Percentiles rank a stretch among this genome's conserved stretches.
Conservation (phyloP, 768 basidiomycete species). For the Kockovaella imperatae region DNA sequence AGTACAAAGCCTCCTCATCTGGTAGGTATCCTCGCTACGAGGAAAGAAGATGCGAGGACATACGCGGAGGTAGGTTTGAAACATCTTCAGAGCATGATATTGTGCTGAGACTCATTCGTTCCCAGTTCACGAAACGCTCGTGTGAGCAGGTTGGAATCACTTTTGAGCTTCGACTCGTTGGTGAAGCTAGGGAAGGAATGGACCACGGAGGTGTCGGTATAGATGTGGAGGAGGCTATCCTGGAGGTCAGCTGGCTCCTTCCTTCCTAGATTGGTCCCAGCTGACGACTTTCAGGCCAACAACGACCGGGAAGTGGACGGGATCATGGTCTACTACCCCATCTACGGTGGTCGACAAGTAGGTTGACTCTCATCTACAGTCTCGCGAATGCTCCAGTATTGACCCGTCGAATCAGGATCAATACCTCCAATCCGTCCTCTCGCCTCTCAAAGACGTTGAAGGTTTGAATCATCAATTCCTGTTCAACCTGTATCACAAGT, state of each 20-base stretch:
- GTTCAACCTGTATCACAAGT: constrained; percentile 96
- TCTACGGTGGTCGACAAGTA: constrained; percentile 82
- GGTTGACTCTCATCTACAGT: constrained; percentile 41
- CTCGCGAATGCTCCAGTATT: background rate
- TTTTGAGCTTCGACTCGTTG: constrained; percentile 69
- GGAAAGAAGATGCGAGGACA: constrained; percentile 44
- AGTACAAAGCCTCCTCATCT: constrained; percentile 55
- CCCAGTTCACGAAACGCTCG: constrained; percentile 76
- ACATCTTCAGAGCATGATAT: background rate
- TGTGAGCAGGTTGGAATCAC: constrained; percentile 81
- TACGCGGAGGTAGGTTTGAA: constrained; percentile 51
- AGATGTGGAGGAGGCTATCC: constrained; percentile 90
- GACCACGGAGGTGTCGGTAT: constrained; percentile 62
- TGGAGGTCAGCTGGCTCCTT: constrained; percentile 50
- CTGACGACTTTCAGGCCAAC: constrained; percentile 54
- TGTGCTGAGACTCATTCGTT: constrained; percentile 1
- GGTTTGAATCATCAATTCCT: constrained; percentile 78
- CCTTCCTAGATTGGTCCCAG: background rate
- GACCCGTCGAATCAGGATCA: constrained; percentile 63
- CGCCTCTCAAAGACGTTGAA: constrained; percentile 94
- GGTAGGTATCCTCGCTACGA: constrained; percentile 82
- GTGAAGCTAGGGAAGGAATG: constrained; percentile 46
- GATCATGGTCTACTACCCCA: constrained; percentile 98
- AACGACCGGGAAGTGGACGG: constrained; percentile 76
- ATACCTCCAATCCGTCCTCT: constrained; percentile 94